Evolutionary conservation across 2,329 filamentous ascomycete genomes (phyloP).

Genomic region (Biscogniauxia sp.): DNA sequence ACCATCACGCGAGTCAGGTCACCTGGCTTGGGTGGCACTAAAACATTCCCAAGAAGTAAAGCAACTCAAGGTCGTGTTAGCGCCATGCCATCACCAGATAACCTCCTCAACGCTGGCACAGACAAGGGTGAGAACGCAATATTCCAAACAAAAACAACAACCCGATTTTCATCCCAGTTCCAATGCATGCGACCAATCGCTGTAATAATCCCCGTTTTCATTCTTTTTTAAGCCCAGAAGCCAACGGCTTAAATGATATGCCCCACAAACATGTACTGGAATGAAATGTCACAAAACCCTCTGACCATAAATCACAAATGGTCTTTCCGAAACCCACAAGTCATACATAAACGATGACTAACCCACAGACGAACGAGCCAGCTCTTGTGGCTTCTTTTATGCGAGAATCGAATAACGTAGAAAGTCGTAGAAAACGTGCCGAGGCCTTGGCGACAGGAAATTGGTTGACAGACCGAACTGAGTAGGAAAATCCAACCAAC

Average conservation of each 20-base stretch:
- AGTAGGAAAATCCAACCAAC: neutral
- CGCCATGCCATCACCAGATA: neutral
- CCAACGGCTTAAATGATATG: constrained; percentile 4
- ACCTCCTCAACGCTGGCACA: constrained; percentile 1
- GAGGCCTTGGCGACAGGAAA: neutral
- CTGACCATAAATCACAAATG: neutral
- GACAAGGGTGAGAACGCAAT: constrained; percentile 1
- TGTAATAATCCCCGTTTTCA: constrained; percentile 12
- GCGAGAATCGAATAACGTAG: neutral
- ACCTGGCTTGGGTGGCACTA: neutral
- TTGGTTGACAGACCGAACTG: neutral
- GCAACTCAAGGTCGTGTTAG: neutral
- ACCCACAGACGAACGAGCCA: neutral
- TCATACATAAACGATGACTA: neutral
- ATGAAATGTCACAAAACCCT: neutral
- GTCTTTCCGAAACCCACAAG: neutral
- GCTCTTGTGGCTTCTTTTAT: neutral
- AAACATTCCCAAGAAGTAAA: neutral
- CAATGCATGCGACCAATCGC: constrained; percentile 7
- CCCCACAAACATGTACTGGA: neutral
- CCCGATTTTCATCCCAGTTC: constrained; percentile 15
- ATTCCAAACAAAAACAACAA: constrained; percentile 9
- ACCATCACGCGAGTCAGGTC: neutral
- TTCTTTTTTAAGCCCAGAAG: constrained; percentile 14
- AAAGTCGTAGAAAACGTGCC: neutral